A percentile compares a stretch with the other conserved stretches of the same genome.
Conservation (phyloP, 2,329 filamentous ascomycete genomes). For the Polychaeton citri region DNA sequence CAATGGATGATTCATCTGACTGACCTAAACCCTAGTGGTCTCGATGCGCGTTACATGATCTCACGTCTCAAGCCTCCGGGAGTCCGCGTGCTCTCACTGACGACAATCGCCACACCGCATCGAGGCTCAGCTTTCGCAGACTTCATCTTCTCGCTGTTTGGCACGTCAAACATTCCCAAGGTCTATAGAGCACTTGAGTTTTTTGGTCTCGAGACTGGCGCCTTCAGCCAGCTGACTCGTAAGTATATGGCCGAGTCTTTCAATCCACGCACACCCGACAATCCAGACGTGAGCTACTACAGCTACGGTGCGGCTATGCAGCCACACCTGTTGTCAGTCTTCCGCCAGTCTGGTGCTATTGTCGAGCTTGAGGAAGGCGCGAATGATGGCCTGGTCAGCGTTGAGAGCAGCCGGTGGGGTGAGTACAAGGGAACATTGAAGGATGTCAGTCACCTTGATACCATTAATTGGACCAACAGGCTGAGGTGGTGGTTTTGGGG, state of each 20-base stretch:
- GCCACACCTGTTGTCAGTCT: constrained; percentile 43
- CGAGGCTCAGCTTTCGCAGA: constrained; percentile 49
- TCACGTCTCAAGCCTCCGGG: constrained; percentile 43
- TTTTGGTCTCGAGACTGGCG: constrained; percentile 44
- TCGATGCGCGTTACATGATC: constrained; percentile 53
- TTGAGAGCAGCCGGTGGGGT: constrained; percentile 47
- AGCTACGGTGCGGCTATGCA: constrained; percentile 49
- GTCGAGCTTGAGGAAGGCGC: constrained; percentile 41
- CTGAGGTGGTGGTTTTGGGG: constrained; percentile 45
- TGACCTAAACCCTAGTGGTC: constrained; percentile 37
- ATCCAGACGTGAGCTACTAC: constrained; percentile 44
- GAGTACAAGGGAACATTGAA: constrained; percentile 49
- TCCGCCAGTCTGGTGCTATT: constrained; percentile 42
- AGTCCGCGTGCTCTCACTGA: constrained; percentile 63
- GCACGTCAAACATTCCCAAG: constrained; percentile 37
- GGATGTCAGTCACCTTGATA: constrained; percentile 50
- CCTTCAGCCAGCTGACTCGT: constrained; percentile 48
- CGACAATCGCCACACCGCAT: constrained; percentile 50
- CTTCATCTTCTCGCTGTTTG: constrained; percentile 45
- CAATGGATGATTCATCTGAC: constrained; percentile 7
- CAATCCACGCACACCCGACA: constrained; percentile 45
- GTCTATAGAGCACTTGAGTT: constrained; percentile 43
- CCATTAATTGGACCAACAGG: constrained; percentile 55
- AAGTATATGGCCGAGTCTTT: constrained; percentile 45
- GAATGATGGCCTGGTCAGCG: constrained; percentile 53